Evolutionary conservation across 1,139 yeast species (phyloP).

Genomic region (Nematodospora anomalae): DNA sequence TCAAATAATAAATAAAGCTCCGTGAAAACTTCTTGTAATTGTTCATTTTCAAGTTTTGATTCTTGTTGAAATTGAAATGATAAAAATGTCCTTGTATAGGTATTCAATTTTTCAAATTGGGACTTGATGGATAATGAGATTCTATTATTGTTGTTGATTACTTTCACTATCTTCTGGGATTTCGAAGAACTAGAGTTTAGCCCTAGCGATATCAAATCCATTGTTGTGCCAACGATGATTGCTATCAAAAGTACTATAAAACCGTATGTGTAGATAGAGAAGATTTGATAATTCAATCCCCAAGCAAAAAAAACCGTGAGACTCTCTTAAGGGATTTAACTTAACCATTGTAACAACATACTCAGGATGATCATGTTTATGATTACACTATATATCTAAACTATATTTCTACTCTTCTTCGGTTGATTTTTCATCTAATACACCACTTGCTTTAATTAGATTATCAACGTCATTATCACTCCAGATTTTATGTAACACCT

Average conservation of each 20-base stretch:
- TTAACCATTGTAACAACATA: no score
- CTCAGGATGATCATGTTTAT: no score
- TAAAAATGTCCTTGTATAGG: conserved; percentile 15
- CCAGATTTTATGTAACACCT: conserved; percentile 74
- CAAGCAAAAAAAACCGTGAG: not conserved
- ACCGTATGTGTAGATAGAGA: not conserved
- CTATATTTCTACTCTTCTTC: conserved; percentile 24
- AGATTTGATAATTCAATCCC: not conserved
- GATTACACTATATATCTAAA: no score
- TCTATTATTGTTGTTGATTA: conserved; percentile 17
- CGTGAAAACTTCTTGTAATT: conserved; percentile 26
- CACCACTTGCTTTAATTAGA: conserved; percentile 72
- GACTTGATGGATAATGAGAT: conserved; percentile 14
- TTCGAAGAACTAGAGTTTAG: conserved; percentile 12
- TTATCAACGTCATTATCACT: conserved; percentile 72
- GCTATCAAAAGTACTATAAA: not conserved
- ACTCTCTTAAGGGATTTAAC: no score
- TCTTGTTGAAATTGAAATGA: conserved; percentile 12
- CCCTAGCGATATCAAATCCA: conserved; percentile 18
- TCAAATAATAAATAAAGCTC: conserved; percentile 25
- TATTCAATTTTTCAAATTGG: conserved; percentile 14
- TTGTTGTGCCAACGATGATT: conserved; percentile 3
- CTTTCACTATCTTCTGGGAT: conserved; percentile 13
- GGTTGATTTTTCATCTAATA: conserved; percentile 47
- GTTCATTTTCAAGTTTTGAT: conserved; percentile 23